These are phyloP conservation scores for Fusarium solani-melongenae DNA, from an alignment of 2,329 filamentous ascomycete species.

Conservation along the genomic window DNA sequence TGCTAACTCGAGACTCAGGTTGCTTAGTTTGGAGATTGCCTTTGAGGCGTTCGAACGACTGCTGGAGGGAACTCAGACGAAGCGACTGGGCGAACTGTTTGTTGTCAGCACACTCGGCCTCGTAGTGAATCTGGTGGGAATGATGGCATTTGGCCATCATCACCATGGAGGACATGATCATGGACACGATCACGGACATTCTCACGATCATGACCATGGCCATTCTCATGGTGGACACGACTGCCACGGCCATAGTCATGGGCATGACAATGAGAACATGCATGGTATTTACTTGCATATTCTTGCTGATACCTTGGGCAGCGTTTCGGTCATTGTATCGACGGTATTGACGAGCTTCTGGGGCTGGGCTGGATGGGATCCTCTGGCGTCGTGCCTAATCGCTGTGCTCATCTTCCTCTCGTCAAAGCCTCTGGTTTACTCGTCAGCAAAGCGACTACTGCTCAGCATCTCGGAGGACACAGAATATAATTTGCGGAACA, in stretches of 20 bases:
- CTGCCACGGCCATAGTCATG: conserved; percentile 51
- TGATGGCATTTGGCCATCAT: conserved; percentile 83
- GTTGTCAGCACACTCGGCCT: conserved; percentile 89
- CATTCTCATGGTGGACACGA: conserved; percentile 55
- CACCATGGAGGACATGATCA: conserved; percentile 57
- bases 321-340: conserved; percentile 92
- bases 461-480: conserved; percentile 85
- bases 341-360: conserved; percentile 88
- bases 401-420: conserved; percentile 94
- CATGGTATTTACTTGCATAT: conserved; percentile 96
- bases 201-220: conserved; percentile 55
- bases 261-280: conserved; percentile 97
- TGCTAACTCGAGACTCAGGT: conserved; percentile 57
- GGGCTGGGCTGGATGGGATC: conserved; percentile 95
- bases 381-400: conserved; percentile 92
- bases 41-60: conserved; percentile 93
- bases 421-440: conserved; percentile 86
- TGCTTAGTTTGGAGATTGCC: conserved; percentile 95
- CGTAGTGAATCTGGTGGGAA: conserved; percentile 90
- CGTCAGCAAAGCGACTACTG: conserved; percentile 83
- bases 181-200: conserved; percentile 42
- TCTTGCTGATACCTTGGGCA: conserved; percentile 92
- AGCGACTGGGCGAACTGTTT: conserved; percentile 86
- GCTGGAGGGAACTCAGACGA: conserved; percentile 84
- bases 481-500: conserved; percentile 90